phyloP scores from a whole-genome alignment of 305 asterid genomes.

The Fraxinus dipetala region DNA sequence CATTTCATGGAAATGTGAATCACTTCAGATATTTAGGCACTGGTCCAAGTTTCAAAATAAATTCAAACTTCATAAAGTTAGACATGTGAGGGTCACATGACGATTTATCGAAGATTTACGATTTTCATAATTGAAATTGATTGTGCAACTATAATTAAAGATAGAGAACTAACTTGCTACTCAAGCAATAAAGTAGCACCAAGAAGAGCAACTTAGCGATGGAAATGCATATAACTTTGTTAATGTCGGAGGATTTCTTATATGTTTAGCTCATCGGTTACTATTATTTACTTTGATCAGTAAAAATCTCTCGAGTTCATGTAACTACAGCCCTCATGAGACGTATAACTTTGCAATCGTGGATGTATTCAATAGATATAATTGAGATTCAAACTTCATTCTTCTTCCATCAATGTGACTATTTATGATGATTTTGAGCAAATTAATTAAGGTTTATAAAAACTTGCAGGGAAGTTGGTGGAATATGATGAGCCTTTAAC shows the following conservation, averaged over 20 bases:
- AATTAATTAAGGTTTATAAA: neutral
- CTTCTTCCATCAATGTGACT: neutral
- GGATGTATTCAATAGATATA: neutral
- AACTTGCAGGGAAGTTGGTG: constrained; percentile 51
- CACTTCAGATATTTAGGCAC: neutral
- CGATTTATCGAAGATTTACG: neutral
- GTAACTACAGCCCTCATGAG: neutral
- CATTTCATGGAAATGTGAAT: neutral
- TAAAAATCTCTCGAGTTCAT: neutral
- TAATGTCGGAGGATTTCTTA: neutral
- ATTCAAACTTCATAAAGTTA: neutral
- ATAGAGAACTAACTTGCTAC: neutral
- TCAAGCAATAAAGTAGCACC: neutral
- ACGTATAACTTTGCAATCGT: neutral
- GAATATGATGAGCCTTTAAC: constrained; percentile 71
- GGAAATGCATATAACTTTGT: neutral
- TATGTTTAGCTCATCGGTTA: neutral
- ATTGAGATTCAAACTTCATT: neutral
- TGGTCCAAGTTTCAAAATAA: neutral
- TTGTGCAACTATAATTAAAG: neutral
- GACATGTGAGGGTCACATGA: neutral
- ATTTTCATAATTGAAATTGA: neutral
- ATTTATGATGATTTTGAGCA: neutral
- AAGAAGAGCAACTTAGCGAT: neutral
- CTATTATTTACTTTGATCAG: neutral